phyloP scores from a whole-genome alignment of 345 rosid genomes.

The Capsella bursapastoris region DNA sequence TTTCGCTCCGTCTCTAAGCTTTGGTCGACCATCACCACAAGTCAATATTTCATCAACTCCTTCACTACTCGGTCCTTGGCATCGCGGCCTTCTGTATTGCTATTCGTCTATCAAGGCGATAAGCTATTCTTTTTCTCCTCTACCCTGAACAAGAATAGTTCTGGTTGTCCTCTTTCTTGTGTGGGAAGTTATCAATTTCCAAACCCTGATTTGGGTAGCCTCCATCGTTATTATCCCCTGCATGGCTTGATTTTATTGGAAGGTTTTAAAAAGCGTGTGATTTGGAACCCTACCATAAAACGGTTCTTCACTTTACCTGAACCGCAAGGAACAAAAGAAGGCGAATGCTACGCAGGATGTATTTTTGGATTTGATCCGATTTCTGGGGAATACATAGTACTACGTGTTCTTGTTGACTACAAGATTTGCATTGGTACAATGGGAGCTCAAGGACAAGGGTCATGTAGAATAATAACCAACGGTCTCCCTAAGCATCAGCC shows the following conservation, averaged over 20 bases:
- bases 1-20: conserved; percentile 1
- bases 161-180: background rate
- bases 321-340: background rate
- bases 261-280: background rate
- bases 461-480: conserved; percentile 9
- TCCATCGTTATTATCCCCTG: background rate
- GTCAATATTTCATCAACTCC: conserved; percentile 7
- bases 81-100: background rate
- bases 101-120: background rate
- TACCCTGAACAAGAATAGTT: background rate
- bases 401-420: background rate
- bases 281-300: background rate
- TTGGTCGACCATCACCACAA: conserved; percentile 5
- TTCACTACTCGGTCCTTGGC: background rate
- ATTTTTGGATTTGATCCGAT: conserved; percentile 3
- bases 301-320: background rate
- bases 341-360: background rate
- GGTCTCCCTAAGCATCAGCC: background rate
- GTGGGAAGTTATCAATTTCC: background rate
- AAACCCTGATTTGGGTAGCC: background rate
- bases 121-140: background rate
- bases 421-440: conserved; percentile 9
- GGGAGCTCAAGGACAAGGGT: background rate
- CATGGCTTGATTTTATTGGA: conserved; percentile 1
- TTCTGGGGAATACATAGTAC: background rate